Evolutionary conservation across 495 filamentous ascomycete species (phyloP), one percentile per base, ranked within the genome.

Genomic region (Daldinia caldariorum): DNA sequence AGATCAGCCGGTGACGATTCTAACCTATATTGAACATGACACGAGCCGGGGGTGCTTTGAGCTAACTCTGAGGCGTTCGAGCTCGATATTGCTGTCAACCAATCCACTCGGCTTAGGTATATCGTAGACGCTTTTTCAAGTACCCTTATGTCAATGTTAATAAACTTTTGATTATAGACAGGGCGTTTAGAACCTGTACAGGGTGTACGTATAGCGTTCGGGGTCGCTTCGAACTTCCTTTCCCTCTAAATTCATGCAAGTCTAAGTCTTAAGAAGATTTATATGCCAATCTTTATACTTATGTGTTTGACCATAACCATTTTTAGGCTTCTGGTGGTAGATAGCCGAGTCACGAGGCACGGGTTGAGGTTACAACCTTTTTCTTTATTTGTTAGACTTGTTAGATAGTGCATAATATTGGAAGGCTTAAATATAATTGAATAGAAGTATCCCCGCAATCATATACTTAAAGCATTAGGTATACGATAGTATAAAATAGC

Each of bases 1-100:
- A 43, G 41, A 56, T 68, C 55, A 56, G 56, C 49, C 50, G 41
- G 32, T 26, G 60, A 61, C 41, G 55, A 63, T 67, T 58, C 22
- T 49, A 58, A 58, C 61, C 55, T 35, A 29, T 58, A 45, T 55
- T n/a, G 18, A 35, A 73, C 34, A 51, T 69, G 61, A 54, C 58
- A 60, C 61, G 14, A 66, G 20, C 14, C 55, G 32, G 22, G 31
- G 45, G 29, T 1, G 37, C 20, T 31, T 13, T 59, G 38, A 31
- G 20, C 32, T 39, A 38, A 38, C 16, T 38, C 20, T 22, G 22
- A 20, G 43, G 43, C 5, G 18, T 10, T 10, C 43, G 43, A 47
- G 20, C 43, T 47, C 6, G 45, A 26, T 49, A 26, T 49, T 41
- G 38, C 18, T 49, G 22, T 32, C 26, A 31, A 53, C 49, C 13